Evolutionary conservation across 1,139 yeast species (phyloP).

Genomic region (Candida pseudoviswanathii): DNA sequence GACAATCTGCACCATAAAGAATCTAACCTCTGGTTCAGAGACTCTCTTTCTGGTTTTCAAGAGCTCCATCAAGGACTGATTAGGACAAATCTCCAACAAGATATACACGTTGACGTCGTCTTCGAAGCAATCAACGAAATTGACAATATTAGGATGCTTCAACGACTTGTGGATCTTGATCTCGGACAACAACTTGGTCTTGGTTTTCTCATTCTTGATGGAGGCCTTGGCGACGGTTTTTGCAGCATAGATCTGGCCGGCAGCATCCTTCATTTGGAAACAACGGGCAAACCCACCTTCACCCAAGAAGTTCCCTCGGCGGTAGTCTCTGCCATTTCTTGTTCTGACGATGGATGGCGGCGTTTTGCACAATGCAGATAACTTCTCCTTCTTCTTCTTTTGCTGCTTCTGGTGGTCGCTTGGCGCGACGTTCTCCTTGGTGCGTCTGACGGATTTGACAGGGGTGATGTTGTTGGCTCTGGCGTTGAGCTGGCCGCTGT

Average conservation of each 20-base stretch:
- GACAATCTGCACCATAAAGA: conserved; percentile 85
- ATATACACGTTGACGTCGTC: conserved; percentile 93
- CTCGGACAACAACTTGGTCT: conserved; percentile 85
- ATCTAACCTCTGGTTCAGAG: conserved; percentile 90
- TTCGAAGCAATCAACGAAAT: conserved; percentile 92
- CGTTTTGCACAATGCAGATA: conserved; percentile 86
- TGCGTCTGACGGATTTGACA: conserved; percentile 36
- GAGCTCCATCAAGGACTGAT: conserved; percentile 91
- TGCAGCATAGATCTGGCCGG: conserved; percentile 90
- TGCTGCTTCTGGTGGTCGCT: conserved; percentile 20
- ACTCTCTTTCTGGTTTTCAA: conserved; percentile 79
- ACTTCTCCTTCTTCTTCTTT: conserved; percentile 79
- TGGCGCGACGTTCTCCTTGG: conserved; percentile 29
- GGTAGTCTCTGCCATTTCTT: conserved; percentile 83
- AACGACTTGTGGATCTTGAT: conserved; percentile 93
- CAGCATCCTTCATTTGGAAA: conserved; percentile 91
- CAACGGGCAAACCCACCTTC: conserved; percentile 99
- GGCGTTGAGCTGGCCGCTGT: conserved; percentile 46
- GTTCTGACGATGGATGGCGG: conserved; percentile 93
- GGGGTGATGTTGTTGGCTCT: conserved; percentile 45
- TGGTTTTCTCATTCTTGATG: conserved; percentile 86
- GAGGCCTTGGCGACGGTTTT: conserved; percentile 97
- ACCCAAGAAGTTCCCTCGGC: conserved; percentile 88
- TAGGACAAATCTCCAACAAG: conserved; percentile 89
- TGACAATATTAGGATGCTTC: conserved; percentile 86